A percentile compares a stretch with the other conserved stretches of the same genome.
Evolutionary conservation across 192 early-diverging fungal genomes (phyloP).

Genomic region (Gaertneriomyces semiglobifer): DNA sequence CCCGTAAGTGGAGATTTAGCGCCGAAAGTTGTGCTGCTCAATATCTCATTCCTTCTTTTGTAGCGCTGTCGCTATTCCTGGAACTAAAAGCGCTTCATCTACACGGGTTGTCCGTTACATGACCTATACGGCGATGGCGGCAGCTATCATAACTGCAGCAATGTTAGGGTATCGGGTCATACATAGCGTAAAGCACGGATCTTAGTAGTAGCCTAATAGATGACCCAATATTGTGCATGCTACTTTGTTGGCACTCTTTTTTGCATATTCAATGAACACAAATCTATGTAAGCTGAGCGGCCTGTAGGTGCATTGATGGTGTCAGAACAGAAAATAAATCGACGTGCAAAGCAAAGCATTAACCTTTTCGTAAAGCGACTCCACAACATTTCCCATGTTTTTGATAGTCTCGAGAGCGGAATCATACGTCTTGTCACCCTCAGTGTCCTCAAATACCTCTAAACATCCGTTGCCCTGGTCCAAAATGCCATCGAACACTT

Average conservation of each 20-base stretch:
- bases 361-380: conserved; percentile 92
- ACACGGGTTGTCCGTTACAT: conserved; percentile 14
- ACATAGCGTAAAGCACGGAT: conserved; percentile 8
- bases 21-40: neutral
- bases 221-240: neutral
- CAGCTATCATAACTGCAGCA: conserved; percentile 31
- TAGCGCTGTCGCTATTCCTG: conserved; percentile 32
- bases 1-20: conserved; percentile 47
- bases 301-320: neutral
- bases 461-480: conserved; percentile 97
- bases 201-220: neutral
- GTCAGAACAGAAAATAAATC: neutral
- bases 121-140: conserved; percentile 35
- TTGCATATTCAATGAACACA: neutral
- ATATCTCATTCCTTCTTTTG: neutral
- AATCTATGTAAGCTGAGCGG: conserved; percentile 15
- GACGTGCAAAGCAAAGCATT: neutral
- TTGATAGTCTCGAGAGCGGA: conserved; percentile 93
- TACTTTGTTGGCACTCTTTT: neutral
- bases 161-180: conserved; percentile 17
- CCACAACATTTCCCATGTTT: conserved; percentile 92
- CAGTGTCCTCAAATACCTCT: conserved; percentile 89
- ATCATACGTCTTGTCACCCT: conserved; percentile 89
- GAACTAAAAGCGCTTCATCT: conserved; percentile 21
- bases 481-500: conserved; percentile 89